Base-by-base conservation (phyloP, 768 basidiomycete genomes). In the Strobilomyces confusus region DNA sequence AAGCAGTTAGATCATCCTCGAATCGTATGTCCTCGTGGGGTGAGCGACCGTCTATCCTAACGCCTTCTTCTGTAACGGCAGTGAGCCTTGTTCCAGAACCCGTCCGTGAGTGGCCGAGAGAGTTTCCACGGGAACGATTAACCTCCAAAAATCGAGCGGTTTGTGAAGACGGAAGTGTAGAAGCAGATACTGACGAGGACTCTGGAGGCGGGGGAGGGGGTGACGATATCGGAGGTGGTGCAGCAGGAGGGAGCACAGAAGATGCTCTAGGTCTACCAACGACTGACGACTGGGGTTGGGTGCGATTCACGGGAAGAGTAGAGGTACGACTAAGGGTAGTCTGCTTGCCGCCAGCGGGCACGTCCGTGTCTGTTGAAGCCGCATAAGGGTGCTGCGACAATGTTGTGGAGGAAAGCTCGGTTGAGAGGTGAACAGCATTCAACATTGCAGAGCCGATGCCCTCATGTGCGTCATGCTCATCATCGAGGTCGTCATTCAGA, bases 211-310 rank as follows among this genome's bases (percentile, higher is more conserved):
- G 81, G 0, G 81, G 83, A 0, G 87, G 87, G 13, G 82, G 73
- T 4, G 82, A 77, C 44, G 76, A 73, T 17, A 75, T 72, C 29
- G 88, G 88, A 15, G 84, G 86, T 3, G 87, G 88, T 0, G 75
- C 78, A 40, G 81, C 77, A 12, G 85, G 85, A 6, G 85, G 84
- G 34, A 89, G 77, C 11, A 75, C 76, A 51, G 87, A 83, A 38
- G 75, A 68, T 51, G 85, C 78, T 51, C 79, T 70, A 34, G 84
- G 76, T 54, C 82, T 76, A 37, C 72, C 66, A 15, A 64, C 59
- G 22, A 59, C 45, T 9, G 60, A 41, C 20, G 62, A 41, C 41
- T 64, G 63, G 42, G 62, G 62, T 26, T 62, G 66, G 33, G 61
- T 54, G n/a, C 68, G 68, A 52, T 56, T 66, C 17, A 17, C 58